Base-by-base conservation (phyloP, 164 flowering plant species). In the Stephania cephalantha region DNA sequence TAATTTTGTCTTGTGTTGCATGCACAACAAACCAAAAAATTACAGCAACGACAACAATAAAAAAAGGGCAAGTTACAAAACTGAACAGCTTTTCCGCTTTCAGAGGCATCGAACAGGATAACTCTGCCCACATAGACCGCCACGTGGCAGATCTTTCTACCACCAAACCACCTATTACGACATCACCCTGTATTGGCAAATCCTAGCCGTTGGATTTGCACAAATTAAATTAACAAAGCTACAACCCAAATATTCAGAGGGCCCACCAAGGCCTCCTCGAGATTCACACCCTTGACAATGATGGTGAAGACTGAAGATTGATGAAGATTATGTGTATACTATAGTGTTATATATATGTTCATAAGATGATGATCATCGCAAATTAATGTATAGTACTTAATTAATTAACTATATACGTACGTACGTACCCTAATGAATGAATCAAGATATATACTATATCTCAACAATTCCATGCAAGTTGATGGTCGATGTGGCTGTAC, bases 381-480 rank as follows among this genome's bases (percentile, higher is more conserved):
- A 9, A 50, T 50, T 25, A 25, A 25, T 25, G 25, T 25, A 25
- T 25, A 25, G 25, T 25, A 25, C 25, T 25, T 25, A 25, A 25
- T 25, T 25, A 25, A 25, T 25, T 25, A 25, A 25, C 25, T 25
- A 25, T 25, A 25, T 25, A 25, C 25, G 25, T 25, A 25, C 25
- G 25, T 25, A 50, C 9, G 61, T 63, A 53, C 17, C 15, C 66
- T 74, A 31, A n/a, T 31, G 70, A 42, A 31, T 35, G 17, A 12
- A 63, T 15, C 42, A 46, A 44, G 50, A 52, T 9, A 20, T 7
- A 70, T 22, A 70, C 18, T 12, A 12, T 55, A 55, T 12, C 18
- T 68, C 79, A 83, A 74, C 77, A 85, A 80, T 83, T 81, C 89
- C 88, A 88, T 79, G 82, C 80, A 74, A 83, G 75, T 73, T 71